These are phyloP conservation scores for Melampsora larici-populina DNA, from an alignment of 1,284 basidiomycete species.

Conservation along the genomic window DNA sequence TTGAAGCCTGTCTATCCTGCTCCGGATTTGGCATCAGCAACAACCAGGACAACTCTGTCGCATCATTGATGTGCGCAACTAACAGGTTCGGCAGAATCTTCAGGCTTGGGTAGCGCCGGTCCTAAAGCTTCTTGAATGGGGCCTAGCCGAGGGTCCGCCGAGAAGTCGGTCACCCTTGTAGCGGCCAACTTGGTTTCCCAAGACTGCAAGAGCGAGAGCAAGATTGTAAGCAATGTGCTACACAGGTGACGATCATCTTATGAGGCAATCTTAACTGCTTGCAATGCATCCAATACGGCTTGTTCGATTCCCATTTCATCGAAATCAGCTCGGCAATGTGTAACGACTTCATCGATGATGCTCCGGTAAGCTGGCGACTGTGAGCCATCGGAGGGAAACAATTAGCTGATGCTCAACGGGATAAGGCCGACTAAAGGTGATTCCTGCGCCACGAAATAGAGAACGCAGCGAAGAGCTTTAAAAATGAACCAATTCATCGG, in stretches of 20 bases:
- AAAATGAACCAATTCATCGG: not conserved
- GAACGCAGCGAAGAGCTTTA: not conserved
- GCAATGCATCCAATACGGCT: slow-evolving; percentile 80
- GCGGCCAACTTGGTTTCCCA: slow-evolving; percentile 42
- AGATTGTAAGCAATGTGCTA: not conserved
- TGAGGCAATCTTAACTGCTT: slow-evolving; percentile 64
- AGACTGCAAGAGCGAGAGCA: slow-evolving; percentile 12
- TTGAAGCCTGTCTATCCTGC: slow-evolving; percentile 10
- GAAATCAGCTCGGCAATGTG: slow-evolving; percentile 83
- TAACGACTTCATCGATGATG: slow-evolving; percentile 95
- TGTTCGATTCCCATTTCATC: slow-evolving; percentile 94
- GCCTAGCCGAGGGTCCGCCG: slow-evolving; percentile 28
- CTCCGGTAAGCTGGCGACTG: slow-evolving; percentile 87
- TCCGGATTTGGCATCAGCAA: not conserved
- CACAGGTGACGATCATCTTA: not conserved
- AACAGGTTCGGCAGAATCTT: slow-evolving; percentile 18
- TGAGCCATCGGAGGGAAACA: not conserved
- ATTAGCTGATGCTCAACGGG: not conserved
- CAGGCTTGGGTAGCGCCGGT: slow-evolving; percentile 35
- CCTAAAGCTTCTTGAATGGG: slow-evolving; percentile 37
- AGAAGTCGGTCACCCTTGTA: slow-evolving; percentile 40
- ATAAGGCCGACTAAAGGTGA: not conserved
- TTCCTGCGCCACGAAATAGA: not conserved
- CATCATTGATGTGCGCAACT: not conserved
- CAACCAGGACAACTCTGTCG: not conserved